Base-by-base conservation (phyloP, 139 green algal species). In the Volvox africanus region DNA sequence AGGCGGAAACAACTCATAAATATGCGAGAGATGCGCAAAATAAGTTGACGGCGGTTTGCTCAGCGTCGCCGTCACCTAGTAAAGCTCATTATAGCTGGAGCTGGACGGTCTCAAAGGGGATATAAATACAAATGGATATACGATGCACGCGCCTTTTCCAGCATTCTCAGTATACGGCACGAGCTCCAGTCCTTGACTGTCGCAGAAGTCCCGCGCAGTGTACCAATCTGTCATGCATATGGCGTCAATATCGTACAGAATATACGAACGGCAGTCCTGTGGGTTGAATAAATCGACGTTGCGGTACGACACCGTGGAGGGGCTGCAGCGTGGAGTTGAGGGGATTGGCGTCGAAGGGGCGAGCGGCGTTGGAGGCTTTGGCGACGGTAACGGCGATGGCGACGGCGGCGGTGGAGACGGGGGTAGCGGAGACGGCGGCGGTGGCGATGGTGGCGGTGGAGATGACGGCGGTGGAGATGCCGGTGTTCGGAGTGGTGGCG, bases 231-330 rank as follows among this genome's bases (percentile, higher is more conserved):
- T 19, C 82, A 80, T 80, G 82, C 82, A 88, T 9, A 22, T 13
- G 18, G 82, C 82, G 35, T 88, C 24, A 3, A 88, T 33, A 67
- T 88, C 82, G 82, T 88, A 88, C 82, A 88, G 21, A 11, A 67
- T 88, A 62, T 88, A 88, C 0, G 33, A 61, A 22, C 35, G 33
- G 82, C 82, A 88, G 65, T 88, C 82, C n/a, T 28, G 14, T n/a
- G n/a, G 21, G 30, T 88, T 80, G 61, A 18, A 32, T 20, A n/a
- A 37, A 1, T 61, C 20, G 35, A 13, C 21, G 82, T 77, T 88
- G 14, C 37, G 33, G 82, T 88, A 88, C 24, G 32, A 22, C 28
- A 22, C 36, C 24, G 32, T 67, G 35, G 17, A 50, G 82, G 82
- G 65, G 67, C 62, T 37, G 33, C 62, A 79, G 28, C 44, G 21